Conservation (phyloP, 176 grass and related monocot species). For the Tillandsia fasciculata region DNA sequence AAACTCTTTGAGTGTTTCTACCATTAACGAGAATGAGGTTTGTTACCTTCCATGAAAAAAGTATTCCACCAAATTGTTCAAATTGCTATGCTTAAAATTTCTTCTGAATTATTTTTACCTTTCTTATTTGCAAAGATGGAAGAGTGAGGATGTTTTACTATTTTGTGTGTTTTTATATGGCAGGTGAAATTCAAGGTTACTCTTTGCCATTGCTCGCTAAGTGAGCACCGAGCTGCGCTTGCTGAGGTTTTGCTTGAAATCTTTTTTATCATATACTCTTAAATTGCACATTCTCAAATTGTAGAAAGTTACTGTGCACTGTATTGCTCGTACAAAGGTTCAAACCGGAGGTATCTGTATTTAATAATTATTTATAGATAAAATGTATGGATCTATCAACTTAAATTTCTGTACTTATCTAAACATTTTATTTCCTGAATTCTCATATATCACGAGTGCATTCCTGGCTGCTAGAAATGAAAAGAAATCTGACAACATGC, state of each 20-base stretch:
- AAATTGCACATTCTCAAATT: not conserved
- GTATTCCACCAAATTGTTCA: not conserved
- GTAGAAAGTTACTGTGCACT: not conserved
- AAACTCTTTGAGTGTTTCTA: slow-evolving; percentile 45
- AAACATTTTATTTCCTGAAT: too few species aligned
- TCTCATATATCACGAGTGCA: too few species aligned
- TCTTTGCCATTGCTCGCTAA: slow-evolving; percentile 70
- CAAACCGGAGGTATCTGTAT: not conserved
- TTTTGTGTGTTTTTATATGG: not conserved
- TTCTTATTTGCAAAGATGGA: not conserved
- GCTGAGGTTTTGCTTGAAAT: slow-evolving; percentile 50
- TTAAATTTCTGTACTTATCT: too few species aligned
- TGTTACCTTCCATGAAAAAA: not conserved
- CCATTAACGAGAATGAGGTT: slow-evolving; percentile 92
- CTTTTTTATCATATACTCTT: not conserved
- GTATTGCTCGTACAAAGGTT: not conserved
- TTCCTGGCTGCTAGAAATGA: too few species aligned
- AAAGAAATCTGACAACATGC: too few species aligned
- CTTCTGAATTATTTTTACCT: not conserved
- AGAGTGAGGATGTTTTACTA: not conserved
- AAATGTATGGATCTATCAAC: too few species aligned
- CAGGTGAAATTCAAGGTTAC: slow-evolving; percentile 95
- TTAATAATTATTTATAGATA: not conserved
- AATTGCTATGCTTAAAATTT: not conserved
- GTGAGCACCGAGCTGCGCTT: slow-evolving; percentile 79